Evolutionary conservation across 192 early-diverging fungal species (phyloP), one percentile per base, ranked within the genome.

Genomic region (Podila epicladia): DNA sequence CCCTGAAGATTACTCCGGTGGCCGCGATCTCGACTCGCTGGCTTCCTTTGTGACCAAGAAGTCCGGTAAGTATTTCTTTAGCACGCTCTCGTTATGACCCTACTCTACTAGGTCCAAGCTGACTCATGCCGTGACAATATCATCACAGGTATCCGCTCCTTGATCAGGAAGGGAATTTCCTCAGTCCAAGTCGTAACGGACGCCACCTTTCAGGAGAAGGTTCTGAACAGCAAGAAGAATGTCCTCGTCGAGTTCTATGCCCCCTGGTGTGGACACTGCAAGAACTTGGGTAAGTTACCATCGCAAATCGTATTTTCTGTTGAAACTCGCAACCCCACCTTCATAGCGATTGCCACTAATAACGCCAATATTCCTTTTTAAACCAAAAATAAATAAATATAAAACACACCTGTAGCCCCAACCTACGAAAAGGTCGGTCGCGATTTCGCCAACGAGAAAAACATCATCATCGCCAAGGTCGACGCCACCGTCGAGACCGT

Each of bases 161-260:
- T 75, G 41, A 86, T 93, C 86, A 93, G 93, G 86, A 90, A 91
- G 69, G 66, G 86, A 12, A 74, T 86, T 9, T 86, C 93, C 5
- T 71, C 80, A 31, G 95, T 97, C 2, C 71, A 70, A n/a, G 88
- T 87, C 17, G 87, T 99, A 48, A 89, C 91, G 63, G 85, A 87
- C 57, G 83, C 77, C 32, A 90, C 86, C 63, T 97, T 99, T 85
- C 89, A 95, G 51, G 76, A 88, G 20, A 85, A 90, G 28, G 93
- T 92, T 15, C 63, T 92, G 22, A 91, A 93, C 62, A 78, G 89
- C 58, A 72, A 85, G 63, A 93, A 92, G 67, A 91, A 89, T 78
- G 91, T 90, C 4, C 82, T 99, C 72, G 96, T 97, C 24, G 94
- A 95, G 83, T 98, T 97, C 82, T 97, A 92, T 85, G 96, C 96